Evolutionary conservation across 768 basidiomycete genomes (phyloP), one percentile per base, ranked within the genome.

Genomic region (Paxillus ammoniavirescens): DNA sequence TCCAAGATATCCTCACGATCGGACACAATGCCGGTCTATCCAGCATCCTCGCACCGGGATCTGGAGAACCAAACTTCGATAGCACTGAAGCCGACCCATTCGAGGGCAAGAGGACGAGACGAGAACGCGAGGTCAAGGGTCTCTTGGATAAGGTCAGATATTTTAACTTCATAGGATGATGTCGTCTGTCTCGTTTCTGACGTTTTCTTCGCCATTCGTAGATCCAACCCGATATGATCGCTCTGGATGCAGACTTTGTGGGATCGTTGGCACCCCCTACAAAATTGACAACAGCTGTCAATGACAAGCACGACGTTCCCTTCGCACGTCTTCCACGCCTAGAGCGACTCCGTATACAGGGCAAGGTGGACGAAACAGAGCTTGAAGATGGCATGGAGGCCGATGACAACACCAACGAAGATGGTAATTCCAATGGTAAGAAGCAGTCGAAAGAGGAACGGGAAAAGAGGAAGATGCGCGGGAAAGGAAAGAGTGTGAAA

Each of bases 11-110:
- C 28, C 80, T 96, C 18, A 86, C 85, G 0, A 74, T 95, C 42
- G 89, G 91, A 1, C 93, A 95, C 66, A 65, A 78, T 5, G 76
- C 75, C 0, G 96, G 96, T 1, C 74, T 98, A 15, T 91, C 91
- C 4, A 89, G 82, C 40, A 80, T 98, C 47, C 77, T 98, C 50
- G 87, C 98, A 0, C 97, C 97, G 0, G 96, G 96, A 26, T 75
- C 86, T 8, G 97, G 96, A 33, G 95, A 98, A 69, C 84, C 95
- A 43, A 94, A 97, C 76, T 96, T 94, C 67, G 97, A 99, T 65
- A 90, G 88, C 53, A 69, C 79, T 13, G 97, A 98, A 69, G 91
- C 93, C 0, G 95, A 99, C 81, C 93, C 95, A 3, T 98, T 89
- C 73, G 96, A 99, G 71, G 82, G 86, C 63, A 84, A 81, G 68